Evolutionary conservation across 2,329 filamentous ascomycete genomes (phyloP), one percentile per base, ranked within the genome.

Genomic region (Stromatinia cepivora): DNA sequence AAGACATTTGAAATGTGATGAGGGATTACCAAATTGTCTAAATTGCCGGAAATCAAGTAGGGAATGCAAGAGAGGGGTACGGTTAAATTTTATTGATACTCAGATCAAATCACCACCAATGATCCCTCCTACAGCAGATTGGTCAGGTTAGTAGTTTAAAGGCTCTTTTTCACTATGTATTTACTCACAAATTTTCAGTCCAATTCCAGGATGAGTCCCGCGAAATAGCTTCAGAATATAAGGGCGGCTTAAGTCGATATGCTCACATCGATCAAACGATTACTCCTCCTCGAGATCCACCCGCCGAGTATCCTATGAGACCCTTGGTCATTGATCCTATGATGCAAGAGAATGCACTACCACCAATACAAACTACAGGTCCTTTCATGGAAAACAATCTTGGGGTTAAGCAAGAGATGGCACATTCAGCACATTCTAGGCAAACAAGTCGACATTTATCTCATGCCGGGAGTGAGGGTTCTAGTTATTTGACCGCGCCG

Each of bases 41-140:
- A 97, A 97, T 77, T 97, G 94, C 80, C 87, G 88, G 70, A 97
- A 97, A 81, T 95, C 94, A 66, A 94, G 89, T 76, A 85, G 94
- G 64, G 84, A 89, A 69, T 98, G 94, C 82, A 93, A 94, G 78
- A 88, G 93, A 74, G 94, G 94, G 25, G 84, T 97, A 64, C 87
- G 92, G 50, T 83, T 98, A 53, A 97, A 97, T 81, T 98, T 97
- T 76, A 93, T 97, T 74, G 93, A 97, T 77, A 91, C 90, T 4
- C 90, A 90, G 71, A 89, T 90, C 69, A 88, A 91, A 76, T 76
- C 73, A 31, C 92, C 90, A 66, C 89, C 88, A 15, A 85, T 86
- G 62, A 81, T 91, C 34, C 83, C 85, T 7, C 85, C 84, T 2
- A 86, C 87, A 1, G 81, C 84, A 1, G 90, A 92, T 65, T 93